These are phyloP conservation scores for Tilletia indica DNA, from an alignment of 1,284 basidiomycete genomes.

Conservation along the genomic window DNA sequence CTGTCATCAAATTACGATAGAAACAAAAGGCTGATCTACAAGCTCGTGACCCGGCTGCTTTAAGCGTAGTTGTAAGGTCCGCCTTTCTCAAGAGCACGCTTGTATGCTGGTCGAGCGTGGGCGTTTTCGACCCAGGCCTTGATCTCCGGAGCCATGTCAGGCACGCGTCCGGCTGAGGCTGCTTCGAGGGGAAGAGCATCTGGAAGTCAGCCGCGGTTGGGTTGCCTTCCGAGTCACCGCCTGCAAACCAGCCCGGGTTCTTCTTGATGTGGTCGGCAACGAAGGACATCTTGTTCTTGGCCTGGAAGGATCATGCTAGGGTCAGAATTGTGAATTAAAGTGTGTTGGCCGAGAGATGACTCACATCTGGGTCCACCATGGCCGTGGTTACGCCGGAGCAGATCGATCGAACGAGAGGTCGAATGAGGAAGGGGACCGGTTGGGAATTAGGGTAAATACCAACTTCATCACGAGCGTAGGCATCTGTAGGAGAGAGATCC, in stretches of 20 bases:
- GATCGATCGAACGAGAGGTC: slow-evolving; percentile 45
- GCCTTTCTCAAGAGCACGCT: slow-evolving; percentile 47
- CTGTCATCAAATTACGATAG: too few species aligned
- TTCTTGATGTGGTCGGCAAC: slow-evolving; percentile 35
- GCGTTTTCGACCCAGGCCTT: slow-evolving; percentile 45
- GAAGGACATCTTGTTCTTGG: slow-evolving; percentile 36
- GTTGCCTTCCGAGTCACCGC: slow-evolving; percentile 51
- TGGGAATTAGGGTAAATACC: slow-evolving; percentile 42
- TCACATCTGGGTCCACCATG: slow-evolving; percentile 45
- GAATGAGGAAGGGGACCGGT: slow-evolving; percentile 49
- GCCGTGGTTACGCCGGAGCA: slow-evolving; percentile 30
- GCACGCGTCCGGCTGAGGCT: slow-evolving; percentile 35
- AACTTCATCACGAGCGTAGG: slow-evolving; percentile 47
- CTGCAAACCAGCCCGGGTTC: slow-evolving; percentile 41
- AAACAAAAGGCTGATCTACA: too few species aligned
- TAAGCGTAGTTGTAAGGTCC: slow-evolving; percentile 43
- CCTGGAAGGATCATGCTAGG: background rate
- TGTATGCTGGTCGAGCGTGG: slow-evolving; percentile 47
- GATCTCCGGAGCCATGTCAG: slow-evolving; percentile 33
- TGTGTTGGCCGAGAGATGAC: background rate
- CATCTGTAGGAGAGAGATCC: slow-evolving; percentile 31
- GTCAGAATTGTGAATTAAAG: background rate
- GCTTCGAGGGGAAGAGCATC: slow-evolving; percentile 53
- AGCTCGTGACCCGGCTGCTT: background rate
- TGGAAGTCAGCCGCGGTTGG: slow-evolving; percentile 54